Evolutionary conservation across 305 asterid species (phyloP), one percentile per base, ranked within the genome.

Genomic region (Solanum chacoense): DNA sequence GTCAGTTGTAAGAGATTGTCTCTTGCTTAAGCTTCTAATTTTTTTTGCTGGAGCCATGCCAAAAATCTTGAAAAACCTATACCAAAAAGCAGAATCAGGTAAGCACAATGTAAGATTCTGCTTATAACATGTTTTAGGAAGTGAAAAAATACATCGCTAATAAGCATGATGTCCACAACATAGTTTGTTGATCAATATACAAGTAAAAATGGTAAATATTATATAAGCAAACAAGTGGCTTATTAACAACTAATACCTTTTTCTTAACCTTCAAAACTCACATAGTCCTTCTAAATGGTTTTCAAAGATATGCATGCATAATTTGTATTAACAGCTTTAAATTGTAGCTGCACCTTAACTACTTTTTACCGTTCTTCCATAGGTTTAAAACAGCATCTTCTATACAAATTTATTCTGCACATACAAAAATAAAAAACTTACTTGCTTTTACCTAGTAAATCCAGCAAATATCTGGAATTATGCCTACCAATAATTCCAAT

Each of bases 11-110:
- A 88, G 85, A 84, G 93, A 88, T 87, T 92, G 91, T 36, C 94
- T 94, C 94, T 91, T 94, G 85, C 93, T 94, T 91, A 93, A 90
- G 78, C 92, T 95, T 91, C 95, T 93, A 50, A 94, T 88, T 88
- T 95, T 97, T 94, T 96, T 94, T 87, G 94, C 36, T 4, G 99
- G 98, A 59, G 94, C 96, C 99, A 97, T 97, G 76, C 72, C 78
- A 12, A 86, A 87, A 89, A 89, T 76, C 88, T 87, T 81, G 77
- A 18, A 87, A 89, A 87, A 55, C 45, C 69, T 87, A 24, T 63
- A 63, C 29, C 24, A 37, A 36, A 71, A 22, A 2, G 45, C 42
- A 75, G 34, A 77, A 87, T 84, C 74, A 84, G n/a, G n/a, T 28
- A 55, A 31, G 74, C 73, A 55, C 87, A 84, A 84, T 32, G 12